Base-by-base conservation (phyloP, 805 yeast species). In the Candida argentea region DNA sequence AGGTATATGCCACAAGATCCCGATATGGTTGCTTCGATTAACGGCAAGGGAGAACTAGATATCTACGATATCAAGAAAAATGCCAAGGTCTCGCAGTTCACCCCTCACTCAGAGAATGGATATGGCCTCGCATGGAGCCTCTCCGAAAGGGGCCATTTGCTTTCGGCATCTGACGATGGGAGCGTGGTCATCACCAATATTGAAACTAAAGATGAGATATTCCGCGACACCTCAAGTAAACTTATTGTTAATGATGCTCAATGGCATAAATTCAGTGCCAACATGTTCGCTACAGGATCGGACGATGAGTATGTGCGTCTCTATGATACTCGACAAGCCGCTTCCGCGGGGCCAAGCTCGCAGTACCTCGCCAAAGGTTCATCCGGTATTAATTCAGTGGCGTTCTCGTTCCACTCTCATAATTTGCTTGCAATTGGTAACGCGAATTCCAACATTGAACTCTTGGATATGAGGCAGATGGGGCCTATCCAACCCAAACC, bases 181-280 rank as follows among this genome's bases (percentile, higher is more conserved):
- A 63, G 73, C 0, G 61, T 78, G 15, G 82, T 73, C 1, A 38
- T 78, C 3, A 73, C 86, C 69, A 81, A 79, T 39, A 51, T 67
- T 1, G 32, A 35, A 4, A 24, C 29, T 4, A 16, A 26, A 6
- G 24, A 21, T 6, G 31, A 35, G 5, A 28, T 44, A 4, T 46
- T 39, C 24, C 27, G 36, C 17, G 37, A 45, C 24, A 30, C 34
- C 5, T 31, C 37, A 5, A 84, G 78, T 37, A 39, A 47, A 0
- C 76, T 72, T 37, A 75, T 77, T 20, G 84, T 82, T 9, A 82
- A 82, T 42, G 91, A 81, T 42, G 78, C 74, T 13, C 72, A 76
- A 52, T 82, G 87, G 84, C 81, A 78, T 40, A 48, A 56, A 15
- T 61, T 65, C 30, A 60, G 68, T 24, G 57, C 55, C 14, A 55